These are phyloP conservation scores for Phytophthora palmivora DNA, from an alignment of 352 stramenopile genomes.

Conservation along the genomic window DNA sequence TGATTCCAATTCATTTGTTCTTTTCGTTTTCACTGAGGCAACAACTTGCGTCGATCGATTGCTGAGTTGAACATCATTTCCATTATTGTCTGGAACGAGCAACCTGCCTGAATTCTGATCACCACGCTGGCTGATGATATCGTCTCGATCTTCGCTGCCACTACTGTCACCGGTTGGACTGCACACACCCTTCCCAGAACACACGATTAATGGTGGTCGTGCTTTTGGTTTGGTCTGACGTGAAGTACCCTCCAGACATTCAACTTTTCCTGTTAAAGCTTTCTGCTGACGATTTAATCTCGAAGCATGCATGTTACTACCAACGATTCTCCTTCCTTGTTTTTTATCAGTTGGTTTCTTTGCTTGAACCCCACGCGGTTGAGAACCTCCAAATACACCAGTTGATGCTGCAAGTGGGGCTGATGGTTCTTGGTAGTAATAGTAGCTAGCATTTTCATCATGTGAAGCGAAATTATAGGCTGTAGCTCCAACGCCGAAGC, in stretches of 20 bases:
- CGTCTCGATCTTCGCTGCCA: conserved; percentile 9
- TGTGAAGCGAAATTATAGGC: conserved; percentile 23
- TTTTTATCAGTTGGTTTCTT: conserved; percentile 33
- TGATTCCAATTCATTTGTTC: conserved; percentile 1
- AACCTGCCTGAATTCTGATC: not conserved
- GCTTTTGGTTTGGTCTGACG: not conserved
- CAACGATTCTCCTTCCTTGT: conserved; percentile 1
- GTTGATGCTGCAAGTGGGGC: conserved; percentile 4
- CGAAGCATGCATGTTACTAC: conserved; percentile 6
- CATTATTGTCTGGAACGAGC: not conserved
- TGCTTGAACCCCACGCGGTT: not conserved
- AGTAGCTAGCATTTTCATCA: conserved; percentile 27
- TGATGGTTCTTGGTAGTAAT: conserved; percentile 36
- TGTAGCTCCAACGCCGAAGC: conserved; percentile 20
- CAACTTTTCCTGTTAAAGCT: not conserved
- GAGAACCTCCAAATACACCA: not conserved
- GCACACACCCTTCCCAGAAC: conserved; percentile 33
- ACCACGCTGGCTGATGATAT: conserved; percentile 7
- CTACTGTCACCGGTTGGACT: not conserved
- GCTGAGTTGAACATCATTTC: not conserved
- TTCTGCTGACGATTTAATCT: conserved; percentile 4
- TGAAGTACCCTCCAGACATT: not conserved
- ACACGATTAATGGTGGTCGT: conserved; percentile 29
- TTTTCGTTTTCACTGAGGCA: conserved; percentile 1
- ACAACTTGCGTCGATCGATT: not conserved